Evolutionary conservation across 345 rosid genomes (phyloP).

Genomic region (Eucalyptus lansdowneana): DNA sequence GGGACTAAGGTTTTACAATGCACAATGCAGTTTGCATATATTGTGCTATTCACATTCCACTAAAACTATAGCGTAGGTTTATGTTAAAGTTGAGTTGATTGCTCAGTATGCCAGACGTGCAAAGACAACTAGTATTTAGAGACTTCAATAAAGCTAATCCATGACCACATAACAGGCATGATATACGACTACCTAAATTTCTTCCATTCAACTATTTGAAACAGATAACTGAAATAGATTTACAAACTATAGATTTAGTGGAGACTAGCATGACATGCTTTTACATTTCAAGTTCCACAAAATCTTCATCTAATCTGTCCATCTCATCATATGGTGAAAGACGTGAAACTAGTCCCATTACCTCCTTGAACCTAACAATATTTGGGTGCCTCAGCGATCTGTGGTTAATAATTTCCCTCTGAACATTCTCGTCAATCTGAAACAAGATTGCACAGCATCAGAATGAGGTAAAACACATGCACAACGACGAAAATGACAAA

Average conservation of each 20-base stretch:
- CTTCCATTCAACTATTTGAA: not conserved
- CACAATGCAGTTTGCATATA: not conserved
- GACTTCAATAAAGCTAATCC: not conserved
- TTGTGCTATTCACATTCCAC: not conserved
- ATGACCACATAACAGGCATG: not conserved
- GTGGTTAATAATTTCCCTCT: constrained; percentile 89
- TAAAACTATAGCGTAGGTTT: not conserved
- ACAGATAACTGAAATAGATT: not conserved
- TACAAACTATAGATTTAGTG: not conserved
- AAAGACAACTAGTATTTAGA: not conserved
- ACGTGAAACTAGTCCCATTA: constrained; percentile 1
- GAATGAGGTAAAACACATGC: not conserved
- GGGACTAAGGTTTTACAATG: not conserved
- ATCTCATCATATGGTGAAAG: not conserved
- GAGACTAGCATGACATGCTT: not conserved
- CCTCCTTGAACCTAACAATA: constrained; percentile 92
- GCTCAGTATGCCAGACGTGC: not conserved
- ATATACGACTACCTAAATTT: not conserved
- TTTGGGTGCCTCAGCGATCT: constrained; percentile 87
- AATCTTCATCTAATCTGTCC: not conserved
- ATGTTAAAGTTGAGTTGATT: not conserved
- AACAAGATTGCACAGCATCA: not conserved
- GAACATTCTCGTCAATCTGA: constrained; percentile 96
- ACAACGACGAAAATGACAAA: not conserved
- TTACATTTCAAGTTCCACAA: not conserved